Conservation (phyloP, 23 red algal species). For the Gracilaria gracilis region DNA sequence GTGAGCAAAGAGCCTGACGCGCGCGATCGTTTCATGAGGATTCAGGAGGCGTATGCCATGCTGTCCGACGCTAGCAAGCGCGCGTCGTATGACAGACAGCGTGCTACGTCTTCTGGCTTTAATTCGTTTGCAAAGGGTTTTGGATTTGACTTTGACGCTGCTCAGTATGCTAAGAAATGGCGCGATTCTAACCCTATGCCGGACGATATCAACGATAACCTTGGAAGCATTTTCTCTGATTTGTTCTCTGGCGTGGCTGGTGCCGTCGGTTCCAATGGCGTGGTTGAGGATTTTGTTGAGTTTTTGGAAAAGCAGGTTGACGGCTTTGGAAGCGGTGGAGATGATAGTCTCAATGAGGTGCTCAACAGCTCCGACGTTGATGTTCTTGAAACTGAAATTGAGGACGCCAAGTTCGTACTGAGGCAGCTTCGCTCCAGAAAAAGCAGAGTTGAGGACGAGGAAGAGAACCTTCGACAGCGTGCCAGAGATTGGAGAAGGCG, state of each 20-base stretch:
- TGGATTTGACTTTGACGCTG: conserved; percentile 39
- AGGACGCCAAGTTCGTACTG: conserved; percentile 85
- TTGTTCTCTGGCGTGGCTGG: conserved; percentile 75
- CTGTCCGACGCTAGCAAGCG: conserved; percentile 79
- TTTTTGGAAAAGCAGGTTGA: conserved; percentile 89
- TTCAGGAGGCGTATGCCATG: conserved; percentile 91
- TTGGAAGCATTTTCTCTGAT: conserved; percentile 87
- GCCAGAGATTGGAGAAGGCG: conserved; percentile 32
- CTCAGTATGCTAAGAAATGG: conserved; percentile 62
- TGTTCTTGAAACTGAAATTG: conserved; percentile 86
- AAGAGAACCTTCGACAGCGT: conserved; percentile 13
- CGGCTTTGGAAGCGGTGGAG: conserved; percentile 42
- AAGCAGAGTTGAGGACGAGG: conserved; percentile 38
- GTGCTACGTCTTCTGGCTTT: conserved; percentile 44
- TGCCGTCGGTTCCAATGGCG: conserved; percentile 43
- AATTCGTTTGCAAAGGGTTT: conserved; percentile 10
- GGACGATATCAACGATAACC: conserved; percentile 83
- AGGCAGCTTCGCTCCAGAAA: conserved; percentile 53
- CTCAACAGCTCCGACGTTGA: conserved; percentile 48
- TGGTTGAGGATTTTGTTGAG: conserved; percentile 91
- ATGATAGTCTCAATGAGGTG: conserved; percentile 82
- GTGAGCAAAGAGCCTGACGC: conserved; percentile 90
- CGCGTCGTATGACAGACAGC: conserved; percentile 55
- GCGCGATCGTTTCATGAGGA: conserved; percentile 81
- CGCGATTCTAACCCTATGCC: conserved; percentile 69